These are phyloP conservation scores for Trichosanthes cucumerina DNA, from an alignment of 306 rosid species.

Conservation along the genomic window DNA sequence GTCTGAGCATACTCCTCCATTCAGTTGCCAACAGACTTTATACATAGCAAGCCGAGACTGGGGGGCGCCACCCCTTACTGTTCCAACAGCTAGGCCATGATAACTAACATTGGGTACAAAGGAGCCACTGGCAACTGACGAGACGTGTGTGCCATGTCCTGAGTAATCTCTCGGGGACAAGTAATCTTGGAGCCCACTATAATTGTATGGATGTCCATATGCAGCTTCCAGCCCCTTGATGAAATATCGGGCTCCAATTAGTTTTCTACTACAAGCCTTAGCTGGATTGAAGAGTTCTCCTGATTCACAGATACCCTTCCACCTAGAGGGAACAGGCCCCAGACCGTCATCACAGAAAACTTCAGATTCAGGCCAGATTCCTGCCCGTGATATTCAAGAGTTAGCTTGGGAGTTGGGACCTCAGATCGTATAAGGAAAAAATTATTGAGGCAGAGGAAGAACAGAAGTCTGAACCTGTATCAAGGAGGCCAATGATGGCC, in stretches of 20 bases:
- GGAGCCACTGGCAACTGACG: slow-evolving; percentile 35
- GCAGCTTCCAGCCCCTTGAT: slow-evolving; percentile 35
- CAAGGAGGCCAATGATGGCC: slow-evolving; percentile 32
- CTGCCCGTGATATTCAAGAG: slow-evolving; percentile 10
- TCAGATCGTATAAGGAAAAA: background rate
- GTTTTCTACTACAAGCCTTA: slow-evolving; percentile 28
- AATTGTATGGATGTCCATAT: slow-evolving; percentile 23
- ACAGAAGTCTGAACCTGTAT: slow-evolving; percentile 25
- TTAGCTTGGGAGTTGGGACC: background rate
- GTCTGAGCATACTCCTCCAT: slow-evolving; percentile 21
- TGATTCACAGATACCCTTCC: slow-evolving; percentile 33
- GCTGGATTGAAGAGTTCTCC: slow-evolving; percentile 21
- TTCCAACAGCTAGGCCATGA: slow-evolving; percentile 33
- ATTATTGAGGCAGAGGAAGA: background rate
- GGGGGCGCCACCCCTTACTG: slow-evolving; percentile 41
- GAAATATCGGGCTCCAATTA: slow-evolving; percentile 41
- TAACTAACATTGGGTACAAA: slow-evolving; percentile 25
- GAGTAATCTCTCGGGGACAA: slow-evolving; percentile 27
- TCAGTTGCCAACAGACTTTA: slow-evolving; percentile 39
- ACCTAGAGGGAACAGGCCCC: slow-evolving; percentile 33
- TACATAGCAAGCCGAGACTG: slow-evolving; percentile 34
- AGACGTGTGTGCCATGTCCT: slow-evolving; percentile 42
- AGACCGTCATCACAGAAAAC: slow-evolving; percentile 29
- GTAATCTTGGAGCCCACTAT: slow-evolving; percentile 13
- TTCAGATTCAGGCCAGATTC: slow-evolving; percentile 42